Evolutionary conservation across 352 stramenopile species (phyloP), one percentile per base, ranked within the genome.

Genomic region (Discostella stelligera): DNA sequence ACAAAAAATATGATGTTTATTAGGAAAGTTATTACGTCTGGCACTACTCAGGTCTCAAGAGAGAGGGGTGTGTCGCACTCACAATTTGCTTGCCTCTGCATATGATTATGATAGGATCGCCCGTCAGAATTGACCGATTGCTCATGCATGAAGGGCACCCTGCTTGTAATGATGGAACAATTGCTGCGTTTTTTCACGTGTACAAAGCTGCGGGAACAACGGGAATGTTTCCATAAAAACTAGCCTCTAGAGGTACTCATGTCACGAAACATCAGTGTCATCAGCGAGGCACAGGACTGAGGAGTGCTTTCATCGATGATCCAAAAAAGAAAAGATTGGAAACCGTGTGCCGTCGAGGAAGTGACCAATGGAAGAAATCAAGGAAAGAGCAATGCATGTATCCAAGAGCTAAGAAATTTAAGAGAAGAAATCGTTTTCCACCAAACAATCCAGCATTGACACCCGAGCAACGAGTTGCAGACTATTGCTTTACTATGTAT

Each of bases 191-290:
- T 58, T 25, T 70, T 32, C 62, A 70, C 48, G 18, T 70, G 13
- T 70, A 70, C 62, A 70, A 70, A 27, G 41, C 62, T 21, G 62
- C 62, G 2, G 62, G 62, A 8, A 53, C 62, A 21, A 70, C 30
- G 62, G 5, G 25, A 44, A 52, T 70, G 48, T 44, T 60, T 61
- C 39, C 46, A 58, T 18, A 48, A 70, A 37, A 70, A 37, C 20
- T 55, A 11, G 30, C 46, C 20, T 70, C n/a, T n/a, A n/a, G n/a
- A n/a, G n/a, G n/a, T n/a, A 70, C 25, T 25, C 62, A 0, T 70
- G 62, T 18, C 27, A 25, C 11, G 61, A 30, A 58, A 70, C 62
- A 7, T 70, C 23, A 27, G 39, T 70, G 14, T 46, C 46, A n/a
- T 44, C 61, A 14, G 48, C 25, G 14, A 49, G 61, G 62, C 27